phyloP scores from a whole-genome alignment of 2,329 filamentous ascomycete genomes.

The Hirsutella thompsonii region DNA sequence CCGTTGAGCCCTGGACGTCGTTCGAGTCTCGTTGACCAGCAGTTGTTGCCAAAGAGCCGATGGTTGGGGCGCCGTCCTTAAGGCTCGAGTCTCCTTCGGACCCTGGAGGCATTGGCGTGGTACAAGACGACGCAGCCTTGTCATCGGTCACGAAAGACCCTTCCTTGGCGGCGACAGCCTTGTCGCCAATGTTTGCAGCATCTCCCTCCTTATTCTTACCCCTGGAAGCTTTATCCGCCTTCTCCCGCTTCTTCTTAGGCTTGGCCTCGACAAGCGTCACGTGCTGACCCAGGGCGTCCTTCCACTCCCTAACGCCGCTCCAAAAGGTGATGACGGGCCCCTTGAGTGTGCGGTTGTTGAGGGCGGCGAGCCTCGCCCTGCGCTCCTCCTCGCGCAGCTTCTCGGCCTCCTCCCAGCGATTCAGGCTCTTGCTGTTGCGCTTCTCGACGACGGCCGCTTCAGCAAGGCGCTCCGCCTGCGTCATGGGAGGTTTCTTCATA shows the following conservation, averaged over 20 bases:
- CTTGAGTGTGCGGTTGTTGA: constrained; percentile 75
- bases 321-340: constrained; percentile 86
- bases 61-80: background rate
- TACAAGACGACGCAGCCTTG: too few relatives aligned
- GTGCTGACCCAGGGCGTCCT: constrained; percentile 58
- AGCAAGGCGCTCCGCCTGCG: constrained; percentile 71
- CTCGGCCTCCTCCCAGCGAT: constrained; percentile 88
- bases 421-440: constrained; percentile 78
- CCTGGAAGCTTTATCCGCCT: constrained; percentile 19
- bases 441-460: constrained; percentile 77
- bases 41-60: too few relatives aligned
- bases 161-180: background rate
- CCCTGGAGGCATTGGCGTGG: too few relatives aligned
- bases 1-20: background rate
- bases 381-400: constrained; percentile 77
- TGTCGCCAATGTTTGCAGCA: constrained; percentile 6
- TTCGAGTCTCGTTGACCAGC: background rate
- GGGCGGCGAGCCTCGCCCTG: constrained; percentile 68
- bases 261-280: constrained; percentile 51
- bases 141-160: too few relatives aligned
- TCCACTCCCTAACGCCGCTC: constrained; percentile 81
- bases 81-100: background rate
- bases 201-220: constrained; percentile 7
- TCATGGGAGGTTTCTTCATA: constrained; percentile 67
- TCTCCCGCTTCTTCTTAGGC: constrained; percentile 42